Evolutionary conservation across 163 green algal species (phyloP).

Genomic region (Scenedesmus sp.): DNA sequence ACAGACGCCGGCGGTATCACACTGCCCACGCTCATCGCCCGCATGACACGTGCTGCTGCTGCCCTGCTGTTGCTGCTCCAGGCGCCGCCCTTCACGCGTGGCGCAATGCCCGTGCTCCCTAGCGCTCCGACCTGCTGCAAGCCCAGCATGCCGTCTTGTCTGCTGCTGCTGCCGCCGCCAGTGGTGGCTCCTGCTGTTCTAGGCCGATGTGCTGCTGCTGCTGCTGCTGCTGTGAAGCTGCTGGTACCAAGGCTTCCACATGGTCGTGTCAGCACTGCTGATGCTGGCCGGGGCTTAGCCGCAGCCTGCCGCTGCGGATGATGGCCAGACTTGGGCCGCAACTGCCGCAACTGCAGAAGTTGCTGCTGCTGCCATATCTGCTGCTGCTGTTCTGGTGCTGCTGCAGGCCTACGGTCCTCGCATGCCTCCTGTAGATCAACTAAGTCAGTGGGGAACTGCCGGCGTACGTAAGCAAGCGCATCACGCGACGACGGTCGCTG

Average conservation of each 20-base stretch:
- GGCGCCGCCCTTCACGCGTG: slow-evolving; percentile 17
- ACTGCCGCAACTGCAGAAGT: background rate
- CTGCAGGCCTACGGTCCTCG: background rate
- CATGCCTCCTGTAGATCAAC: background rate
- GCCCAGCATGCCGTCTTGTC: background rate
- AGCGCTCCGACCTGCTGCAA: background rate
- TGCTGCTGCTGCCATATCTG: background rate
- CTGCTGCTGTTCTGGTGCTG: background rate
- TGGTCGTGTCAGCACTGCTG: slow-evolving; percentile 5
- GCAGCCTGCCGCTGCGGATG: background rate
- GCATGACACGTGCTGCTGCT: slow-evolving; percentile 24
- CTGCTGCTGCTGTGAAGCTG: background rate
- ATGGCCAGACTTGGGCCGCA: background rate
- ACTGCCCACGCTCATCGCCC: slow-evolving; percentile 30
- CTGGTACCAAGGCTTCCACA: background rate
- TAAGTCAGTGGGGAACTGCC: background rate
- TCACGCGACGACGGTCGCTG: slow-evolving; percentile 7
- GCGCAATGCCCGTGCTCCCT: slow-evolving; percentile 20
- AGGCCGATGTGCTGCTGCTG: background rate
- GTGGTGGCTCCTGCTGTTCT: background rate
- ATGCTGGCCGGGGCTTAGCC: background rate
- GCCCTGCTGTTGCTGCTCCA: slow-evolving; percentile 15
- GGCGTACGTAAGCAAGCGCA: slow-evolving; percentile 7
- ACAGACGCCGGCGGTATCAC: slow-evolving; percentile 28
- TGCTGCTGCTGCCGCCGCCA: background rate